phyloP scores from a whole-genome alignment of 108 stramenopile genomes.

The Craspedostauros australis region DNA sequence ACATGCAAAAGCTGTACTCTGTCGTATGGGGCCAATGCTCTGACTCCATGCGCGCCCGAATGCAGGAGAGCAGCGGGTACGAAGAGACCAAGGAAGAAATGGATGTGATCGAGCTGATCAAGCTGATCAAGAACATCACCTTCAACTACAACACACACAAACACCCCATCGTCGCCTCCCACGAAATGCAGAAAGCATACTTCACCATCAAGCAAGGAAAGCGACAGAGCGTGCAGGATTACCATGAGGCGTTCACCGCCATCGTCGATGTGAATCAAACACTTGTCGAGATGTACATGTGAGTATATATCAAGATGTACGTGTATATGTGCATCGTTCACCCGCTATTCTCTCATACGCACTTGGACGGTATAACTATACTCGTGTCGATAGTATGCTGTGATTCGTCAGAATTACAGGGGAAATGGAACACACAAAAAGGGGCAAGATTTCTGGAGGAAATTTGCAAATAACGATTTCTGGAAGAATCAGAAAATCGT shows the following conservation, averaged over 20 bases:
- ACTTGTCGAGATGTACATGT: no score
- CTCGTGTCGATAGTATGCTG: no score
- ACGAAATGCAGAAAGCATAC: background rate
- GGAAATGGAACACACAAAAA: no score
- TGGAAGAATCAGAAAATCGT: no score
- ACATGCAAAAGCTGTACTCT: constrained; percentile 2
- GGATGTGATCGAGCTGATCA: constrained; percentile 15
- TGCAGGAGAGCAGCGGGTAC: background rate
- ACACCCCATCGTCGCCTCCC: background rate
- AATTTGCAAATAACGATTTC: no score
- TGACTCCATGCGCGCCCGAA: background rate
- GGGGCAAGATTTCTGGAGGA: no score
- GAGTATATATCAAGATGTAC: no score
- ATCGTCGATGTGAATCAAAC: background rate
- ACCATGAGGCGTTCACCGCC: background rate
- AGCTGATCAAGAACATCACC: constrained; percentile 1
- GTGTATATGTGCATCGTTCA: no score
- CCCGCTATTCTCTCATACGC: no score
- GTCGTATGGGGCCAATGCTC: constrained; percentile 23
- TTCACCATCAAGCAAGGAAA: background rate
- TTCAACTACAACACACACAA: constrained; percentile 7
- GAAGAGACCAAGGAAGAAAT: background rate
- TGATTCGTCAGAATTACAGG: no score
- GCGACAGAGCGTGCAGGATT: background rate
- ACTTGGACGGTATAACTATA: no score